Base-by-base conservation (phyloP, 352 stramenopile species). In the Aphanomyces astaci region DNA sequence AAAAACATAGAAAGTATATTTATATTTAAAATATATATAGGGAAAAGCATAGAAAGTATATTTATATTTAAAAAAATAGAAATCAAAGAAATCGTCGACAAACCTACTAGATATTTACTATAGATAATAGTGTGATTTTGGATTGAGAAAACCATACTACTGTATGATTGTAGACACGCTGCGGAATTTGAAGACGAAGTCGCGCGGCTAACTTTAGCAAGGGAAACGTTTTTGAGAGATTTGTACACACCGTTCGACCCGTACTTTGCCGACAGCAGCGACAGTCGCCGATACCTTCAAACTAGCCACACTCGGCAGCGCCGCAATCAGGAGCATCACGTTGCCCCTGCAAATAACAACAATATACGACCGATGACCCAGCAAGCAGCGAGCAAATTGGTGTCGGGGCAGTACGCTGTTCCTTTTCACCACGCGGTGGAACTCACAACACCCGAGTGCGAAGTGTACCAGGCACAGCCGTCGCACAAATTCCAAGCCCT, bases 161-260 rank as follows among this genome's bases (percentile, higher is more conserved):
- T n/a, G n/a, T n/a, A n/a, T n/a, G n/a, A n/a, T n/a, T n/a, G n/a
- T 46, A 62, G 53, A 17, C 17, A 52, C 10, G 56, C 56, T 4
- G 56, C 56, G 4, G 56, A n/a, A 7, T 28, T 53, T 24, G 56
- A 17, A 11, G 25, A 28, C 17, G 36, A 49, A 22, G 31, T 24
- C 3, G 40, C 13, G n/a, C 36, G 22, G 11, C 19, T 13, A 22
- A 17, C 31, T 13, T 11, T 19, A 2, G 40, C 13, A 2, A 32
- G 39, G 7, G 10, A 52, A 10, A n/a, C 13, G 24, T 65, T 65
- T 53, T 51, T 65, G 36, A 22, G 39, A 3, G 56, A 65, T 4
- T 48, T 65, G 22, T 65, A 65, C 36, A 65, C 56, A 24, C 56
- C 56, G 17, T 65, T 65, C 30, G 36, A 65, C 11, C 56, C 56